These are phyloP conservation scores for Linnemannia elongata DNA, from an alignment of 192 early-diverging fungal species.

Conservation along the genomic window DNA sequence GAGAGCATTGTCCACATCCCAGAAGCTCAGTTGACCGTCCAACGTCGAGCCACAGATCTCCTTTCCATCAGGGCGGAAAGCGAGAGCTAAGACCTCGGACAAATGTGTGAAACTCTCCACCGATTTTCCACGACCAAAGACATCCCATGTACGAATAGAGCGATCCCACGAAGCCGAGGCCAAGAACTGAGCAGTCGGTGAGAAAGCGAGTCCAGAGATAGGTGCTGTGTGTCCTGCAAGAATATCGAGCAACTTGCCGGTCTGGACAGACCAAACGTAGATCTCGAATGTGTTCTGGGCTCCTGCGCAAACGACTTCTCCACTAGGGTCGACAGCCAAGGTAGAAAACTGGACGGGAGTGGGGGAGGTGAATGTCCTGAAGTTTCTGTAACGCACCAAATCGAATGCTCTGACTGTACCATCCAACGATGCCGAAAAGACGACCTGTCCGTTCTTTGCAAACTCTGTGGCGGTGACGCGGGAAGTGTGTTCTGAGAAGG, in stretches of 20 bases:
- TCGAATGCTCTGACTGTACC: slow-evolving; percentile 99
- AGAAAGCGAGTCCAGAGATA: slow-evolving; percentile 87
- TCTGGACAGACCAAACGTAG: slow-evolving; percentile 98
- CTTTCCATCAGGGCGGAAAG: slow-evolving; percentile 92
- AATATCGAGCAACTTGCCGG: slow-evolving; percentile 97
- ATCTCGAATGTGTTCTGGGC: slow-evolving; percentile 96
- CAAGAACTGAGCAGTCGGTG: slow-evolving; percentile 82
- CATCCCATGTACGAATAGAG: slow-evolving; percentile 92
- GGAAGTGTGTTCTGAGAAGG: slow-evolving; percentile 93
- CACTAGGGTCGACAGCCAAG: slow-evolving; percentile 95
- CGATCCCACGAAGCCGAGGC: slow-evolving; percentile 95
- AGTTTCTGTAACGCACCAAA: slow-evolving; percentile 97
- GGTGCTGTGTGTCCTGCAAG: slow-evolving; percentile 95
- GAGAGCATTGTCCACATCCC: slow-evolving; percentile 86
- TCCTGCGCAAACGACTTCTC: slow-evolving; percentile 97
- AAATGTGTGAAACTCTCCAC: slow-evolving; percentile 86
- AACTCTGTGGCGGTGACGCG: slow-evolving; percentile 89
- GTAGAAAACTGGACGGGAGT: slow-evolving; percentile 95
- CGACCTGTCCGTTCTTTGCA: slow-evolving; percentile 91
- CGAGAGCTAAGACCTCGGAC: slow-evolving; percentile 88
- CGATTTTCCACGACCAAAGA: slow-evolving; percentile 86
- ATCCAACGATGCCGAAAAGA: slow-evolving; percentile 95
- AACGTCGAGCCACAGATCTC: slow-evolving; percentile 89
- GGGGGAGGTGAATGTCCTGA: slow-evolving; percentile 96
- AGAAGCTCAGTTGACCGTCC: slow-evolving; percentile 94